Evolutionary conservation across 306 rosid genomes (phyloP), one percentile per base, ranked within the genome.

Genomic region (Corylus heterophylla): DNA sequence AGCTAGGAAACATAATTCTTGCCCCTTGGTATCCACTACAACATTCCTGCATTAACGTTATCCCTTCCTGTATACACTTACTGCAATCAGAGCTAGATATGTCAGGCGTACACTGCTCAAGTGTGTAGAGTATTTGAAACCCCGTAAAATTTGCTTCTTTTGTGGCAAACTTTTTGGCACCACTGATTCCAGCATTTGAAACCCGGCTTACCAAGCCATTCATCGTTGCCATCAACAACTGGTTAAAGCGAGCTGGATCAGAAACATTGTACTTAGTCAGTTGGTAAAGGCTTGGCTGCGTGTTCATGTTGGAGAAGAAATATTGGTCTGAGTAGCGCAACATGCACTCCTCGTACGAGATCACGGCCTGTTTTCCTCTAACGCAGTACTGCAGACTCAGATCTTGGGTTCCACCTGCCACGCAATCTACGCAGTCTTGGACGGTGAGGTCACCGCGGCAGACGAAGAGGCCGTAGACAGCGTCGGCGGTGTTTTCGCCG

Each of bases 361-460:
- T 88, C 2, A 85, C 71, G 71, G 91, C 87, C 42, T 78, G 80
- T 66, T 69, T 85, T 0, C 83, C 47, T 1, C 7, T 9, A 0
- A 86, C 74, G 61, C 89, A 88, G 8, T 80, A 47, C 8, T 5
- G 76, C 0, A 77, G 64, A 12, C 74, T 51, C 29, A 88, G 44
- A 0, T 16, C 79, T 37, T 27, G 76, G 7, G 84, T 76, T 2
- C 86, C 91, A 20, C 73, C 77, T 27, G 68, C 78, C 1, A 85
- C 61, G 58, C 89, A 88, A 73, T 85, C 91, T 67, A 77, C 74
- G 72, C 91, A 88, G 82, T 75, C 10, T 55, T n/a, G 6, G 82
- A 84, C 4, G 76, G 86, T 22, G 4, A 49, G 8, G 39, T 88
- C 91, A 0, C 86, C 87, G 3, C 89, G 85, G 80, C 89, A 88